Percentiles rank a stretch among this genome's conserved stretches.
phyloP scores from a whole-genome alignment of 441 rosid species.

The Capsella rubella region DNA sequence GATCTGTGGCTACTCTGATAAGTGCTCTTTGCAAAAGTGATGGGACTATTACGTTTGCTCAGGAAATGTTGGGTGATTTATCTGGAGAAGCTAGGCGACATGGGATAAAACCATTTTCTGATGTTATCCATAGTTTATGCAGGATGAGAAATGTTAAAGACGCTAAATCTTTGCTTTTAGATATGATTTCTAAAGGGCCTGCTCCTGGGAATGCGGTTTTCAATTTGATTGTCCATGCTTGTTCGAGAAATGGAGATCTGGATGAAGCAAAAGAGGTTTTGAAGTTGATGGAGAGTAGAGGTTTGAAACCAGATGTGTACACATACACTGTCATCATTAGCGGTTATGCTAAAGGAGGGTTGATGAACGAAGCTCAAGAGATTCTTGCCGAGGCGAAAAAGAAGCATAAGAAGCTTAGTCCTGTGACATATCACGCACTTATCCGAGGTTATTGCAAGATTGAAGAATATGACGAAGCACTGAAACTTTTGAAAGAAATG shows the following conservation, averaged over 20 bases:
- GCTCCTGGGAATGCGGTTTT: conserved; percentile 85
- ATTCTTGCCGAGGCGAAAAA: conserved; percentile 71
- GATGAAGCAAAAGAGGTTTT: conserved; percentile 61
- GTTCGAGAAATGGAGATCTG: conserved; percentile 66
- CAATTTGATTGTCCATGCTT: conserved; percentile 61
- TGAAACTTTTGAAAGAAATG: conserved; percentile 75
- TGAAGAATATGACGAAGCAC: conserved; percentile 74
- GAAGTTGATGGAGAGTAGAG: conserved; percentile 75
- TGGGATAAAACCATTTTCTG: conserved; percentile 74
- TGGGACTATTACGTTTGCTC: conserved; percentile 64
- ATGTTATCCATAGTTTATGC: conserved; percentile 72
- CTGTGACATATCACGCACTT: conserved; percentile 78
- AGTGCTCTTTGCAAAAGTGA: conserved; percentile 61
- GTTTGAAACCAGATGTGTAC: conserved; percentile 80
- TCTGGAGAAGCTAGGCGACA: conserved; percentile 54
- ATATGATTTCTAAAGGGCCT: conserved; percentile 81
- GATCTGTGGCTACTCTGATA: conserved; percentile 58
- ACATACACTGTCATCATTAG: conserved; percentile 81
- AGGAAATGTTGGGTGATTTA: conserved; percentile 60
- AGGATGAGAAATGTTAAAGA: conserved; percentile 64
- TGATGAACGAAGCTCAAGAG: conserved; percentile 71
- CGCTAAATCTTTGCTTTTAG: conserved; percentile 61
- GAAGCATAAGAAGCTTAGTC: conserved; percentile 71
- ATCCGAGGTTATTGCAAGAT: conserved; percentile 85
- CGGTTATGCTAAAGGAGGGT: conserved; percentile 74